Evolutionary conservation across 352 stramenopile species (phyloP), one percentile per base, ranked within the genome.

Genomic region (Phytophthora sansomeana): DNA sequence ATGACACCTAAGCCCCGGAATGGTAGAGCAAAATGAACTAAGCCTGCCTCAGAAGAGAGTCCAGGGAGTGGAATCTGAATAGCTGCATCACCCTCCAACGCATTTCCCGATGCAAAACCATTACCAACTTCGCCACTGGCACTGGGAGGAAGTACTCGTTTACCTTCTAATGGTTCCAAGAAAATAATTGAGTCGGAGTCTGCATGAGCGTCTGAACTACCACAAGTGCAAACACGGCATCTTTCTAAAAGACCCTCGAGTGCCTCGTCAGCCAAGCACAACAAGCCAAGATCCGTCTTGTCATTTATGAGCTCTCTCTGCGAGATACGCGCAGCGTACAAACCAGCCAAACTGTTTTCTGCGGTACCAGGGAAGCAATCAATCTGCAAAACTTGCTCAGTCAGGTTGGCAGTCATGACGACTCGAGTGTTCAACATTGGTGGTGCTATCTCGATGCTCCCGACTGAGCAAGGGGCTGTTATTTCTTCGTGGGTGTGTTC

Each of bases 171-270:
- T 55, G n/a, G 48, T 3, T 38, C 32, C 42, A 74, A 30, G 49
- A 63, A 66, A 35, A 67, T 41, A 11, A 48, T n/a, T 11, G 28
- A 38, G 32, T 48, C 21, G 47, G 9, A 29, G 28, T 39, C n/a
- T 54, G 13, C 17, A 29, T 64, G 67, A 16, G 13, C 35, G 14
- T 44, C 32, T 11, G 49, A 11, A 9, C 30, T 47, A 24, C 62
- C 55, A 53, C 62, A 65, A 5, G 29, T 44, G 47, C 74, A 79
- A 17, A 81, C 52, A 33, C 63, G 60, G 44, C 66, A 81, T 30
- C 53, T 62, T 29, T 48, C 19, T 17, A 79, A 43, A 3, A 79
- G 7, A 1, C 5, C 62, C n/a, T 54, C 35, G 13, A 74, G 46
- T 38, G 59, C 47, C 21, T 66, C 53, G 16, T 72, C 57, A 38